phyloP scores from a whole-genome alignment of 306 rosid genomes.

The Boehmeria nivea region DNA sequence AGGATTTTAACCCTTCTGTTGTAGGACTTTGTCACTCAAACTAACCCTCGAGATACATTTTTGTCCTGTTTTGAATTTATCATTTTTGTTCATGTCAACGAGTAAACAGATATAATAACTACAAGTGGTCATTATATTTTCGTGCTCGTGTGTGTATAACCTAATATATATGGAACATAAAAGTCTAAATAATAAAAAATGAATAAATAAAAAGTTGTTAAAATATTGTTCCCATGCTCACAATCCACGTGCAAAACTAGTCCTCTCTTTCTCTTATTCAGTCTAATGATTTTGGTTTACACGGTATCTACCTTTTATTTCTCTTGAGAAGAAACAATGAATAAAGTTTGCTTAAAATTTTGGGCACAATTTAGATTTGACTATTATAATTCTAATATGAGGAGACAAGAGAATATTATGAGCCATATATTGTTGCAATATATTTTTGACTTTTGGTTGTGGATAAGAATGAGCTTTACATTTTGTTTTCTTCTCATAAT shows the following conservation, averaged over 20 bases:
- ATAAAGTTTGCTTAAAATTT: neutral
- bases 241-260: constrained; percentile 5
- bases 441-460: constrained; percentile 10
- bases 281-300: constrained; percentile 1
- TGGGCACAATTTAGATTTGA: constrained; percentile 3
- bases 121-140: no score
- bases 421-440: neutral
- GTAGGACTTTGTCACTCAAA: no score
- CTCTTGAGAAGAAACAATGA: neutral
- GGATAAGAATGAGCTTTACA: constrained; percentile 4
- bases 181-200: neutral
- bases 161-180: no score
- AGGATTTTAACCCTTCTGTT: no score
- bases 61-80: no score
- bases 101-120: no score
- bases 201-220: neutral
- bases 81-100: no score
- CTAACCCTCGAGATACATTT: no score
- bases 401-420: neutral
- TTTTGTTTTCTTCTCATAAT: neutral
- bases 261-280: neutral
- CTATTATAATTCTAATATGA: neutral
- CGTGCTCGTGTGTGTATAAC: no score
- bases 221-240: neutral
- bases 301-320: neutral